Evolutionary conservation across 805 yeast genomes (phyloP).

Genomic region (Lipomyces orientalis): DNA sequence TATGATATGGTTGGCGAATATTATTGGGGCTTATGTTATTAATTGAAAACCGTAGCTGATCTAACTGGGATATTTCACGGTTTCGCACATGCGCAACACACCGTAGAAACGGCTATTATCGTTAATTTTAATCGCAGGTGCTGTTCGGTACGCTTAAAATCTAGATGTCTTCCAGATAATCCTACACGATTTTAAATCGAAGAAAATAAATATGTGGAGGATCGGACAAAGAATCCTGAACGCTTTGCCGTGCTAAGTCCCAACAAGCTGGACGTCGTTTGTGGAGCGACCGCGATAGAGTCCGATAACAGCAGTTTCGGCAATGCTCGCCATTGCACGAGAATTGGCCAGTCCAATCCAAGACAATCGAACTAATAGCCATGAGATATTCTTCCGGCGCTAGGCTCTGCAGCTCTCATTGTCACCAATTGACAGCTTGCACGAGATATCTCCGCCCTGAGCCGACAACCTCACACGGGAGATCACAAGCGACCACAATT

Average conservation of each 20-base stretch:
- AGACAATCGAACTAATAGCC: not conserved
- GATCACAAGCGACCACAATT: not conserved
- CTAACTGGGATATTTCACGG: too few species aligned
- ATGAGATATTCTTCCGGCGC: not conserved
- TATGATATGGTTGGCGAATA: not conserved
- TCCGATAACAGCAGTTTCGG: not conserved
- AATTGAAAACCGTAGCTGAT: not conserved
- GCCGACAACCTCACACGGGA: not conserved
- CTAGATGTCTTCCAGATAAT: too few species aligned
- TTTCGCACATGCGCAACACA: too few species aligned
- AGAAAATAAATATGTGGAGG: too few species aligned
- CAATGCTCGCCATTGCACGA: not conserved
- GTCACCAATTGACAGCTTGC: not conserved
- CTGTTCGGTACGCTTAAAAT: too few species aligned
- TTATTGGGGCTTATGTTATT: not conserved
- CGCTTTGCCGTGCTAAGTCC: too few species aligned
- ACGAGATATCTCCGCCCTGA: not conserved
- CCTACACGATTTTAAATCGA: too few species aligned
- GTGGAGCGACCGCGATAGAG: too few species aligned
- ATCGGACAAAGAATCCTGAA: too few species aligned
- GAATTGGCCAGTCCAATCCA: not conserved
- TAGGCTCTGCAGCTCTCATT: not conserved
- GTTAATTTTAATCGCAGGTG: too few species aligned
- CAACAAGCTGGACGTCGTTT: not conserved
- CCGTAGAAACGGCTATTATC: too few species aligned